Evolutionary conservation across 345 rosid species (phyloP), one percentile per base, ranked within the genome.

Genomic region (Dimocarpus longan): DNA sequence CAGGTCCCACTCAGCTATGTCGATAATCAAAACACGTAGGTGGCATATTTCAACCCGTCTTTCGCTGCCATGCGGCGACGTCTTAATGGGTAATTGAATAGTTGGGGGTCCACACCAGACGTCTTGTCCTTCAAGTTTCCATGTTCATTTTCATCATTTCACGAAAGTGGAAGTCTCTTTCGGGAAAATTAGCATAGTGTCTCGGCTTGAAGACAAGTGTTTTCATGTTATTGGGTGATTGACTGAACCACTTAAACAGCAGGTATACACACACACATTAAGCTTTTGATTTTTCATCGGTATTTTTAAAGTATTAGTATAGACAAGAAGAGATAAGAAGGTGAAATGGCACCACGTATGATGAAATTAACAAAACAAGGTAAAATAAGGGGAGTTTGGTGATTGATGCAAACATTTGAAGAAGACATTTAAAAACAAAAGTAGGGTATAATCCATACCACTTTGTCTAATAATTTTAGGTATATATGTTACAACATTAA

Each of bases 121-220:
- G 42, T 76, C 77, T 70, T 59, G 52, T 32, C 37, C 37, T 32
- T 3, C 2, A 32, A 32, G 37, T 32, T 69, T 56, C 16, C 28
- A 21, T 24, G 3, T 24, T 15, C 5, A 54, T 43, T 70, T 50
- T 50, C 19, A 50, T 32, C 37, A 32, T 32, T 32, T 32, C 37
- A 11, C 6, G 57, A 12, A 16, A 76, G 78, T 57, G 81, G 77
- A 64, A 40, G 79, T 56, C 70, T 42, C 68, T 74, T 73, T 76
- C 78, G 59, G 28, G 2, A n/a, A 32, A 42, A 43, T 8, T 18
- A 19, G n/a, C 54, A 68, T 46, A 6, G 8, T 46, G 52, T 46
- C 52, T 46, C 52, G 12, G 8, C 52, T 11, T 46, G 8, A 46
- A 46, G 10, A 6, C 52, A 56, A 11, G 52, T 48, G n/a, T 15